Evolutionary conservation across 78 protist species (phyloP).

Genomic region (Planoprotostelium fungivorum): DNA sequence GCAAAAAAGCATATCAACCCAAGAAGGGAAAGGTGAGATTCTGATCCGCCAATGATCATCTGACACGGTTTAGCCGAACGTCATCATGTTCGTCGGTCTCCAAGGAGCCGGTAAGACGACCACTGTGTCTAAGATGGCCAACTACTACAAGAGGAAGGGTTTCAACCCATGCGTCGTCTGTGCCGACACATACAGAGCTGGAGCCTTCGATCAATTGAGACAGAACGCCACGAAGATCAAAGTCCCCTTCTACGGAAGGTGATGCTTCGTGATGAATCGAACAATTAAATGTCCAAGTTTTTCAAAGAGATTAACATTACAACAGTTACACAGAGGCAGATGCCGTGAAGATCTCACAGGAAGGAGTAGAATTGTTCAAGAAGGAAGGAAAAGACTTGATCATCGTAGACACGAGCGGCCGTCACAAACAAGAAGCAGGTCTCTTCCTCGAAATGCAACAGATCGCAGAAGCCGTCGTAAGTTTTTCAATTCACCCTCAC

Average conservation of each 20-base stretch:
- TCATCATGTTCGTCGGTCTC: slow-evolving; percentile 99
- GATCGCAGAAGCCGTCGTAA: slow-evolving; percentile 59
- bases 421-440: slow-evolving; percentile 96
- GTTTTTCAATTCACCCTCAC: not conserved
- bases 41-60: not conserved
- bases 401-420: slow-evolving; percentile 97
- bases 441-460: slow-evolving; percentile 97
- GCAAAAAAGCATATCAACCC: slow-evolving; percentile 79
- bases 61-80: slow-evolving; percentile 66
- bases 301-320: too few relatives aligned
- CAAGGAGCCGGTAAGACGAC: slow-evolving; percentile 82
- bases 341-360: slow-evolving; percentile 89
- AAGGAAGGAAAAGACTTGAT: slow-evolving; percentile 87
- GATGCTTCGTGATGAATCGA: too few relatives aligned
- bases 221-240: slow-evolving; percentile 96
- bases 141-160: slow-evolving; percentile 88
- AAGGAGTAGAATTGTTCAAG: slow-evolving; percentile 90
- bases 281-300: too few relatives aligned
- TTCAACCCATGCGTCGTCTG: slow-evolving; percentile 91
- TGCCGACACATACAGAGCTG: slow-evolving; percentile 99
- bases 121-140: slow-evolving; percentile 83
- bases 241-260: slow-evolving; percentile 92
- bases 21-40: slow-evolving; percentile 54
- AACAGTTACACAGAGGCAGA: slow-evolving; percentile 77
- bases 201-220: slow-evolving; percentile 98